Evolutionary conservation across 2,329 filamentous ascomycete genomes (phyloP), one percentile per base, ranked within the genome.

Genomic region (Polytolypa hystricis): DNA sequence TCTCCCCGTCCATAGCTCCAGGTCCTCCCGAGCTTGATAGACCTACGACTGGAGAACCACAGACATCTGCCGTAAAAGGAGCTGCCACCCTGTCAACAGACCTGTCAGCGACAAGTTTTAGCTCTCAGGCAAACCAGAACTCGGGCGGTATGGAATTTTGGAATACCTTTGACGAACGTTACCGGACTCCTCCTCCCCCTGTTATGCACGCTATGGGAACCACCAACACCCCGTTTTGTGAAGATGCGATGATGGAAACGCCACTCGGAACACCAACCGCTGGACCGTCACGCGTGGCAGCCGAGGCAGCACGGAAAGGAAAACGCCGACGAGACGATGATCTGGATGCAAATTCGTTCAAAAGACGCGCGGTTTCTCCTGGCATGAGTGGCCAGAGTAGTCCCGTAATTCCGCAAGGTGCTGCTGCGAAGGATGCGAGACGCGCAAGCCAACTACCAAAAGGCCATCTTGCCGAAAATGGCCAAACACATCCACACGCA

Each of bases 341-440:
- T 51, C 81, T 94, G 39, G 87, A 96, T 54, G 80, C 84, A 2
- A 73, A 79, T 26, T 83, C 80, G 42, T 87, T 95, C 65, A 96
- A 96, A 62, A 75, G 89, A 11, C 76, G 89, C 29, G 89, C 89
- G 16, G 89, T 96, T 2, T 91, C 83, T 41, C 89, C 89, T 0
- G 84, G 87, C 11, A 79, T 95, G 69, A 93, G 85, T 56, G 80
- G 81, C 2, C 85, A 93, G 51, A 93, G 89, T 59, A 93, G 84
- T 43, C 89, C 89, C 1, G 71, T 94, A 23, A 74, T 89, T 40
- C 66, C 70, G 48, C 84, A 94, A 55, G 89, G 83, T 38, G 20
- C 18, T 9, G 26, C 29, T 17, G 25, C 23, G 21, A 28, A 35
- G 19, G 41, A 41, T 3, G 17, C 14, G 15, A 33, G 23, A 12